A percentile compares a stretch with the other conserved stretches of the same genome.
Evolutionary conservation across 306 rosid genomes (phyloP).

Genomic region (Acacia acuminata): DNA sequence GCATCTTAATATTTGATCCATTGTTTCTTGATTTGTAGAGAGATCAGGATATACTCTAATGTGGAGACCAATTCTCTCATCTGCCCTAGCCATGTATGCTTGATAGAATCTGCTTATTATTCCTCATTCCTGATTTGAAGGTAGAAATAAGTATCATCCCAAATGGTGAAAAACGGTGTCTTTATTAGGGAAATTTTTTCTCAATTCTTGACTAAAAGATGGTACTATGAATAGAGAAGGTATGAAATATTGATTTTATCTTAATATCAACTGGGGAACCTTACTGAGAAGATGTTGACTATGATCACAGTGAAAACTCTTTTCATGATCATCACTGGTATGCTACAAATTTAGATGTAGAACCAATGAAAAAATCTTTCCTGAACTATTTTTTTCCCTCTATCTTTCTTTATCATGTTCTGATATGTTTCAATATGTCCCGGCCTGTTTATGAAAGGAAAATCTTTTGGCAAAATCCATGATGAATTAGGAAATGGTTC

Average conservation of each 20-base stretch:
- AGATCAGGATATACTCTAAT: conserved; percentile 34
- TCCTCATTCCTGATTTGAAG: conserved; percentile 53
- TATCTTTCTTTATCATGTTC: conserved; percentile 41
- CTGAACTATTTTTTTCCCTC: not conserved
- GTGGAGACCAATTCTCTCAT: conserved; percentile 52
- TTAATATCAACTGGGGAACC: conserved; percentile 40
- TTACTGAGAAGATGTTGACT: conserved; percentile 43
- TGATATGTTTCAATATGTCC: conserved; percentile 32
- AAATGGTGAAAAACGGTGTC: conserved; percentile 50
- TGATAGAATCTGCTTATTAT: conserved; percentile 43
- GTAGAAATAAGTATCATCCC: conserved; percentile 52
- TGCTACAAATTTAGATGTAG: conserved; percentile 46
- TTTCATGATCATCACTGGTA: conserved; percentile 40
- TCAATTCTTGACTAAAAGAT: conserved; percentile 34
- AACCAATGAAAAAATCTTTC: conserved; percentile 21
- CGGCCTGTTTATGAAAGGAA: not conserved
- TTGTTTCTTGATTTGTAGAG: conserved; percentile 22
- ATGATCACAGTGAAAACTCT: conserved; percentile 49
- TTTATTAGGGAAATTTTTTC: conserved; percentile 44
- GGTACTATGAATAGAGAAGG: conserved; percentile 50
- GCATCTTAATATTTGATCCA: conserved; percentile 49
- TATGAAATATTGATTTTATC: conserved; percentile 47
- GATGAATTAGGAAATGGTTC: not conserved
- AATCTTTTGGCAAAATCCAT: not conserved
- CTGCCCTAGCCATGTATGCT: conserved; percentile 45